A percentile compares a stretch with the other conserved stretches of the same genome.
These are phyloP conservation scores for Coleophoma crateriformis DNA, from an alignment of 2,329 filamentous ascomycete genomes.

Conservation along the genomic window DNA sequence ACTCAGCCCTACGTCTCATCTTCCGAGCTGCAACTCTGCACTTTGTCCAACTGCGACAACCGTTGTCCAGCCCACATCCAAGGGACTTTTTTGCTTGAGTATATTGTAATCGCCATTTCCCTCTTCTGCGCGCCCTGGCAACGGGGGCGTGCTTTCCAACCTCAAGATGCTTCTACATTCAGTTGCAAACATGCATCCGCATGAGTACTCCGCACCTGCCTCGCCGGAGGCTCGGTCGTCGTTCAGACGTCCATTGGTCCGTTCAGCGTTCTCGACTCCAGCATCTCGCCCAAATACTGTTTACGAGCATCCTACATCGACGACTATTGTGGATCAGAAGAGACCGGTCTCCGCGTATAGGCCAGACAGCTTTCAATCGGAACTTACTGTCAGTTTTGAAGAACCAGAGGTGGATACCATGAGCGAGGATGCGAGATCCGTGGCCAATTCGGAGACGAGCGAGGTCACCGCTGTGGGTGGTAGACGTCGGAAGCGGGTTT, in stretches of 20 bases:
- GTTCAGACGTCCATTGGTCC: constrained; percentile 17
- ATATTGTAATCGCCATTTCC: neutral
- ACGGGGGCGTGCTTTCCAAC: constrained; percentile 6
- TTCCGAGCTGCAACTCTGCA: neutral
- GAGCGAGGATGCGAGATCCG: constrained; percentile 23
- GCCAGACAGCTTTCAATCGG: constrained; percentile 8
- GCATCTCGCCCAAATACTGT: constrained; percentile 14
- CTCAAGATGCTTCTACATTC: constrained; percentile 25
- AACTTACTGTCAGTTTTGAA: constrained; percentile 21
- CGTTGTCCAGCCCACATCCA: neutral
- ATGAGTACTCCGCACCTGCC: constrained; percentile 16
- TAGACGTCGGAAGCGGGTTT: constrained; percentile 36
- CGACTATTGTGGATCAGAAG: constrained; percentile 5
- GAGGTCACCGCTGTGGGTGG: constrained; percentile 13
- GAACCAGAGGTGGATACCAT: constrained; percentile 21
- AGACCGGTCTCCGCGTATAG: constrained; percentile 21
- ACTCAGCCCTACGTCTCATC: constrained; percentile 9
- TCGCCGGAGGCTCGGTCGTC: constrained; percentile 8
- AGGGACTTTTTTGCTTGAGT: neutral
- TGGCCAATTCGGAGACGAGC: constrained; percentile 24
- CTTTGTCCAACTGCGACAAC: neutral
- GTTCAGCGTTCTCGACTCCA: constrained; percentile 24
- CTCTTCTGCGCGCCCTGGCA: constrained; percentile 3
- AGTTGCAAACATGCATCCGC: constrained; percentile 17
- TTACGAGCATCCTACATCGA: constrained; percentile 15